These are phyloP conservation scores for Alternaria rosae DNA, from an alignment of 2,329 filamentous ascomycete species.

Conservation along the genomic window DNA sequence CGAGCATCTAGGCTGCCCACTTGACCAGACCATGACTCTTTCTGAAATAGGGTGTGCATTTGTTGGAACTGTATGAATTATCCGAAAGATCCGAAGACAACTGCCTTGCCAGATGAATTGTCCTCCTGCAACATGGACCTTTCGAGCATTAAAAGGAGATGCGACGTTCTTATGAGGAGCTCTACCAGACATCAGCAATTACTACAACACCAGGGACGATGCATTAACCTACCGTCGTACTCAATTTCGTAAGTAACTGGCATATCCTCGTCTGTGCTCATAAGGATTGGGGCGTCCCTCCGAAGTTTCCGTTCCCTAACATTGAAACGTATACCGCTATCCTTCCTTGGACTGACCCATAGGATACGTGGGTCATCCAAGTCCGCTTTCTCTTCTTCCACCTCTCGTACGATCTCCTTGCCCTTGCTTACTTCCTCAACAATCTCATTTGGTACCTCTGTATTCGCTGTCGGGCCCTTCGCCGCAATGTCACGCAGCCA, in stretches of 20 bases:
- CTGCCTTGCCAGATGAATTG: conserved; percentile 68
- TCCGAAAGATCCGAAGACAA: conserved; percentile 66
- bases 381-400: conserved; percentile 11
- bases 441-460: conserved; percentile 23
- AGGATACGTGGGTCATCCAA: conserved; percentile 57
- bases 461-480: conserved; percentile 21
- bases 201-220: neutral
- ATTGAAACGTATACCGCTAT: conserved; percentile 73
- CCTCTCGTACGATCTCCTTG: conserved; percentile 26
- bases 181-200: conserved; percentile 24
- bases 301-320: conserved; percentile 63
- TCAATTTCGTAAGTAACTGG: conserved; percentile 74
- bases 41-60: conserved; percentile 3
- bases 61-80: conserved; percentile 11
- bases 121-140: conserved; percentile 67
- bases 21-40: neutral
- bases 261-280: conserved; percentile 67
- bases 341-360: conserved; percentile 71
- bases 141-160: conserved; percentile 63
- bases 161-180: conserved; percentile 42
- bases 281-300: conserved; percentile 61
- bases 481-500: conserved; percentile 67
- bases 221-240: conserved; percentile 68
- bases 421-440: conserved; percentile 34
- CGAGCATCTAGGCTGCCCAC: conserved; percentile 2